phyloP scores from a whole-genome alignment of 208 protist species.

The Blechomonas ayalai region DNA sequence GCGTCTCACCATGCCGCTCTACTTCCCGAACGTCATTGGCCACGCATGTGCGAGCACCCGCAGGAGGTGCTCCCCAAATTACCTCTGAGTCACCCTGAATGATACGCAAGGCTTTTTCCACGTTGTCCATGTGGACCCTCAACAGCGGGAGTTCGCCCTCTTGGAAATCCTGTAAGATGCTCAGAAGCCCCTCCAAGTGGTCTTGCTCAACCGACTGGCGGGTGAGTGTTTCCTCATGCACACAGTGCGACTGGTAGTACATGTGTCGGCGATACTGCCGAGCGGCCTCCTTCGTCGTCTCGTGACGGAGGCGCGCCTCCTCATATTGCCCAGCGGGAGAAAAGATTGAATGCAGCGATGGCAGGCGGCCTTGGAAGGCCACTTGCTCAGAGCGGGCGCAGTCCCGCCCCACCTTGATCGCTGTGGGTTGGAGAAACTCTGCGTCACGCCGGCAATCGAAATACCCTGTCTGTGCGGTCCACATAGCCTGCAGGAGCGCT shows the following conservation, averaged over 20 bases:
- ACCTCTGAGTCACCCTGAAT: too few species aligned
- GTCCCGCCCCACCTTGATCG: slow-evolving; percentile 49
- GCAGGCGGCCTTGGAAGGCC: slow-evolving; percentile 33
- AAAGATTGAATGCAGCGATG: slow-evolving; percentile 37
- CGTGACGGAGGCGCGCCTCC: slow-evolving; percentile 27
- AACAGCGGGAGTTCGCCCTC: too few species aligned
- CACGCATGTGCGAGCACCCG: too few species aligned
- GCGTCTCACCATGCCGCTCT: too few species aligned
- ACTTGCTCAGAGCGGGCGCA: slow-evolving; percentile 25
- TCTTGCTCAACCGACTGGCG: slow-evolving; percentile 7
- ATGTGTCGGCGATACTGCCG: slow-evolving; percentile 15
- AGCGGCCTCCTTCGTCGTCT: slow-evolving; percentile 5
- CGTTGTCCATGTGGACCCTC: too few species aligned
- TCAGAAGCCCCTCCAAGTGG: too few species aligned
- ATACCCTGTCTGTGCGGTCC: slow-evolving; percentile 43
- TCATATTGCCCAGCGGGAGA: slow-evolving; percentile 51
- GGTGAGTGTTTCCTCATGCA: slow-evolving; percentile 27
- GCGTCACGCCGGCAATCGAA: slow-evolving; percentile 66
- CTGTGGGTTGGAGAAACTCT: slow-evolving; percentile 44
- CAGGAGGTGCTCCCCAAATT: too few species aligned
- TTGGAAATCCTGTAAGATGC: too few species aligned
- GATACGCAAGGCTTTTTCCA: too few species aligned
- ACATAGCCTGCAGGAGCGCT: slow-evolving; percentile 35
- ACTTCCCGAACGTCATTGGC: too few species aligned
- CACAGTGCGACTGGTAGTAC: slow-evolving; percentile 23